A percentile compares a stretch with the other conserved stretches of the same genome.
phyloP scores from a whole-genome alignment of 208 protist species.

The Crithidia brevicula region DNA sequence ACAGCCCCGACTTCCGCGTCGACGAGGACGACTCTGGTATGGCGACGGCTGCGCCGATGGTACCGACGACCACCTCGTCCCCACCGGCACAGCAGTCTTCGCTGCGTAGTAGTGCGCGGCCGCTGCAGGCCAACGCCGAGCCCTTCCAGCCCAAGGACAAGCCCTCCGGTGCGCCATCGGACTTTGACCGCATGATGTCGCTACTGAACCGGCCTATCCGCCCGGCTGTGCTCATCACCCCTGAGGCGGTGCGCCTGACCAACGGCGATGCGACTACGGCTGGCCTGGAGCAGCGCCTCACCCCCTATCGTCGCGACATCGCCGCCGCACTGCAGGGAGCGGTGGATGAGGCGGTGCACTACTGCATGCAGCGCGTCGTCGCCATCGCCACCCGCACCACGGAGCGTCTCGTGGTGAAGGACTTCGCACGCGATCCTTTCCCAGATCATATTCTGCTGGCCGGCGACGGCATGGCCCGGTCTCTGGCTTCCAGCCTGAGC shows the following conservation, averaged over 20 bases:
- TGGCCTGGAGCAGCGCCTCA: conserved; percentile 21
- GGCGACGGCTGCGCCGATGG: conserved; percentile 18
- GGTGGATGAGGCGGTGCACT: conserved; percentile 87
- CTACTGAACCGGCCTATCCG: conserved; percentile 37
- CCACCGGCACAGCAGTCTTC: conserved; percentile 27
- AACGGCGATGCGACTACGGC: conserved; percentile 39
- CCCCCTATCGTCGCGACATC: conserved; percentile 44
- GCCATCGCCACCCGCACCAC: conserved; percentile 95
- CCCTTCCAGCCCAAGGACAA: conserved; percentile 87
- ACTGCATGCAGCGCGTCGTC: conserved; percentile 93
- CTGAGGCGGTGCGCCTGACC: conserved; percentile 52
- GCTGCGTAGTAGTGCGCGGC: conserved; percentile 32
- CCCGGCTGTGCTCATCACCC: conserved; percentile 56
- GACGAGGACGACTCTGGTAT: conserved; percentile 45
- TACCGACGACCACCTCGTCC: conserved; percentile 12
- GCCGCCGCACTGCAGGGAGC: conserved; percentile 80
- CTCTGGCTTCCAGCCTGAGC: conserved; percentile 79
- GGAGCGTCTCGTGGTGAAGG: conserved; percentile 94
- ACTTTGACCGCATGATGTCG: conserved; percentile 32
- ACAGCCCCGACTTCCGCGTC: conserved; percentile 84
- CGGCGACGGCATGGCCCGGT: conserved; percentile 82
- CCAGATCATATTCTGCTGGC: conserved; percentile 54
- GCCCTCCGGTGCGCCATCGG: conserved; percentile 15
- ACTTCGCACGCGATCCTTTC: conserved; percentile 96
- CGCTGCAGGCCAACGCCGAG: conserved; percentile 83